Evolutionary conservation across 2,329 filamentous ascomycete genomes (phyloP).

Genomic region (Fusarium sp.): DNA sequence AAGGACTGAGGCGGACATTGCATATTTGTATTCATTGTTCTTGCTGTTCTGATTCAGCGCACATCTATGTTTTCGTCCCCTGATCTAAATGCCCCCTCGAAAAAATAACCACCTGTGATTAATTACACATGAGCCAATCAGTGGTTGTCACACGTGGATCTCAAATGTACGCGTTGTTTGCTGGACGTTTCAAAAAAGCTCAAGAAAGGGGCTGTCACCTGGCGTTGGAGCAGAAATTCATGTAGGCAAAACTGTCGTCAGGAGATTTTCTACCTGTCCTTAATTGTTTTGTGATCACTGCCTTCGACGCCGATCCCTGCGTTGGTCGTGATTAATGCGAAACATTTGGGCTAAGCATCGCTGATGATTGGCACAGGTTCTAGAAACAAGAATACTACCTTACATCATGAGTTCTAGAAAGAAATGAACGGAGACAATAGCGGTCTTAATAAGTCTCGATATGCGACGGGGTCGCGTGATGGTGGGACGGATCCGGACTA

Average conservation of each 20-base stretch:
- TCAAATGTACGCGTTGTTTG: background rate
- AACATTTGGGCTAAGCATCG: background rate
- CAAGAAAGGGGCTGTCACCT: background rate
- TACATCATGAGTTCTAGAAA: background rate
- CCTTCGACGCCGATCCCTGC: background rate
- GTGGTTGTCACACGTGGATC: background rate
- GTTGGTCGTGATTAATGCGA: background rate
- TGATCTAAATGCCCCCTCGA: background rate
- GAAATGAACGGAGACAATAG: background rate
- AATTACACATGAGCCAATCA: conserved; percentile 6
- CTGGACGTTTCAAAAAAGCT: background rate
- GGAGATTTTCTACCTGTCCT: background rate
- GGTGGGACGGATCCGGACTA: background rate
- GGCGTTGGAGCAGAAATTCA: background rate
- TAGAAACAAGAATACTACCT: background rate
- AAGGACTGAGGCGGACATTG: background rate
- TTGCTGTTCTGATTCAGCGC: background rate
- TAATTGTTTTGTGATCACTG: background rate
- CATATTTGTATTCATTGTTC: conserved; percentile 14
- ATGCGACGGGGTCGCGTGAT: background rate
- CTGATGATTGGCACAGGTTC: background rate
- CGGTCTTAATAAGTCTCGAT: background rate
- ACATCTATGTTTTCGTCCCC: background rate
- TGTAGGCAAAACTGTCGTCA: background rate
- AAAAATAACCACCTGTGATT: conserved; percentile 3